These are phyloP conservation scores for Coniella vitis DNA, from an alignment of 2,329 filamentous ascomycete species.

Conservation along the genomic window DNA sequence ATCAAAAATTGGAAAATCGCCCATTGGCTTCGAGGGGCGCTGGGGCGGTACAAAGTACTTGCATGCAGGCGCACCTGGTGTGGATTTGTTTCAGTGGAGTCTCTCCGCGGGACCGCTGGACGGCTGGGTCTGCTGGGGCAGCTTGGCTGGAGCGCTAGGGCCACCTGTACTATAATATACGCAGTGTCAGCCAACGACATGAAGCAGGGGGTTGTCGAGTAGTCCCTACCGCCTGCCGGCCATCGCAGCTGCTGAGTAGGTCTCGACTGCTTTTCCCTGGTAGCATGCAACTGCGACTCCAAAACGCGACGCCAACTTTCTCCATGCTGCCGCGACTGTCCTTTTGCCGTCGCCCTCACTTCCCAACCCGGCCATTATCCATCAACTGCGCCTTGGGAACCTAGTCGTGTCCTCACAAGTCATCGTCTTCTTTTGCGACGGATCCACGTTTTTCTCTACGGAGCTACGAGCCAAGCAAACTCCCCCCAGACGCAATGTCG, in stretches of 20 bases:
- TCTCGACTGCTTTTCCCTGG: background rate
- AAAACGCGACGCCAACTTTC: conserved; percentile 4
- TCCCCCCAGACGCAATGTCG: background rate
- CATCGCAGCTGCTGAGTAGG: background rate
- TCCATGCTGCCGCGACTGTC: background rate
- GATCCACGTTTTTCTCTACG: background rate
- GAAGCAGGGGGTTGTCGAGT: no score
- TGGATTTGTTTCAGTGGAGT: no score
- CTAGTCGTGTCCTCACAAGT: no score
- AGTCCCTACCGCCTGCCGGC: no score
- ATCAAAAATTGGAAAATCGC: conserved; percentile 13
- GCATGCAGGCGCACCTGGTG: no score
- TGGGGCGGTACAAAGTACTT: background rate
- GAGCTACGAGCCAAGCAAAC: background rate
- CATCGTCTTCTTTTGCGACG: no score
- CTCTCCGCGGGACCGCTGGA: no score
- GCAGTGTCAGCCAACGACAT: no score
- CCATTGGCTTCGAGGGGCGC: conserved; percentile 8
- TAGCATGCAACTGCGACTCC: background rate
- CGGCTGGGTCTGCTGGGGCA: no score
- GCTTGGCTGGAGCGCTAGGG: no score
- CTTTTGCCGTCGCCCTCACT: background rate
- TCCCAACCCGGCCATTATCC: background rate
- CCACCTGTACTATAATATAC: no score
- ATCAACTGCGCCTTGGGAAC: background rate